Evolutionary conservation across 140 eudicot species (phyloP).

Genomic region (Stevia rebaudiana): DNA sequence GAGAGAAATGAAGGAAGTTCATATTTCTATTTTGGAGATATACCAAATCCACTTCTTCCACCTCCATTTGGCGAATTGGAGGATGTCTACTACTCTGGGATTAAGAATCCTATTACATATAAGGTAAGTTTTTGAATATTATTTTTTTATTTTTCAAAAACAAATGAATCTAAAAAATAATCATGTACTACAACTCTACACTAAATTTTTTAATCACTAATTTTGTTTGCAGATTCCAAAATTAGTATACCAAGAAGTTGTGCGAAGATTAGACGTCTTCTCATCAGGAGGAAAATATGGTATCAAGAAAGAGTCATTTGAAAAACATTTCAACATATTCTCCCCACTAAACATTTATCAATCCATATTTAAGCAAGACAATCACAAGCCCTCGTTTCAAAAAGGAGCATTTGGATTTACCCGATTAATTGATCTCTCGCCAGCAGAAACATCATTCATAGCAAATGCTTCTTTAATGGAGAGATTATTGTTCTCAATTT

Average conservation of each 20-base stretch:
- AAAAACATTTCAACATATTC: conserved; percentile 69
- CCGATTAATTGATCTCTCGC: conserved; percentile 70
- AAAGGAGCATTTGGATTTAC: conserved; percentile 73
- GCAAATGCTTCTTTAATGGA: conserved; percentile 76
- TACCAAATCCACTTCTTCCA: conserved; percentile 80
- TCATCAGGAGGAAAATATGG: conserved; percentile 33
- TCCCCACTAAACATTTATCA: conserved; percentile 57
- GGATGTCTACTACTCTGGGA: conserved; percentile 71
- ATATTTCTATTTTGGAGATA: conserved; percentile 73
- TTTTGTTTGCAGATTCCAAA: conserved; percentile 65
- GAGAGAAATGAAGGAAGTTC: conserved; percentile 98
- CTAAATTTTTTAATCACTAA: background rate
- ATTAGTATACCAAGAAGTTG: conserved; percentile 61
- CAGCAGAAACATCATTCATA: conserved; percentile 65
- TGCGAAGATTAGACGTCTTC: conserved; percentile 31
- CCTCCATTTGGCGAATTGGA: conserved; percentile 88
- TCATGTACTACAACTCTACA: background rate
- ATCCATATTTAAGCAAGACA: conserved; percentile 42
- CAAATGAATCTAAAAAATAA: background rate
- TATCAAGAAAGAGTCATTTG: conserved; percentile 38
- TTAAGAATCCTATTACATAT: conserved; percentile 75
- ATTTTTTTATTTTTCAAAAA: background rate
- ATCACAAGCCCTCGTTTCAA: conserved; percentile 20
- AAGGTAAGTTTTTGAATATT: conserved; percentile 34
- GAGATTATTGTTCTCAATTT: conserved; percentile 57